Percentiles rank a stretch among this genome's conserved stretches.
These are phyloP conservation scores for Cercospora nicotianae DNA, from an alignment of 2,329 filamentous ascomycete genomes.

Conservation along the genomic window DNA sequence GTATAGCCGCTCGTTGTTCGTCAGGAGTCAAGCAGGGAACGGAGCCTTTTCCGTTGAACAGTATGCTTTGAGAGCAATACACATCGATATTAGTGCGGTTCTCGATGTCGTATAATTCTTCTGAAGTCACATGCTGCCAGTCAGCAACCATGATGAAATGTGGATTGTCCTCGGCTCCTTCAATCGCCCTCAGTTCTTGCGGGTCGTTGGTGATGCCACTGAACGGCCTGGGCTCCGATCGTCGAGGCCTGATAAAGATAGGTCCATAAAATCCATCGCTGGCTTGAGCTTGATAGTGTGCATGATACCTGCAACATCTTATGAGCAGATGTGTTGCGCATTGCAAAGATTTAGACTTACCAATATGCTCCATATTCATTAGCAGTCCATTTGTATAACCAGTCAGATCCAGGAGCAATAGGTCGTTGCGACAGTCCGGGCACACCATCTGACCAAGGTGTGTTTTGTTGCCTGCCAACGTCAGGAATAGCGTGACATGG, in stretches of 20 bases:
- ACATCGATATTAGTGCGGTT: constrained; percentile 17
- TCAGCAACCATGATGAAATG: constrained; percentile 21
- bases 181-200: constrained; percentile 7
- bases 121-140: constrained; percentile 19
- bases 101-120: constrained; percentile 6
- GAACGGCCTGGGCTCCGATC: constrained; percentile 5
- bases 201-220: constrained; percentile 11
- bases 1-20: constrained; percentile 15
- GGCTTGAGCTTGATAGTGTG: constrained; percentile 20
- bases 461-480: constrained; percentile 13
- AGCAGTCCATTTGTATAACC: constrained; percentile 23
- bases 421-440: constrained; percentile 25
- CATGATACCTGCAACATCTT: constrained; percentile 17
- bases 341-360: neutral
- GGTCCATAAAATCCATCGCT: constrained; percentile 24
- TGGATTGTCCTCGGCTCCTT: constrained; percentile 13
- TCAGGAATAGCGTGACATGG: neutral
- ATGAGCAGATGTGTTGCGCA: neutral
- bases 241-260: constrained; percentile 19
- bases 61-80: constrained; percentile 21
- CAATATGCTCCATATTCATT: constrained; percentile 21
- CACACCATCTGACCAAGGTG: constrained; percentile 29
- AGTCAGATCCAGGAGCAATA: constrained; percentile 24
- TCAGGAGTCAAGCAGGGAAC: constrained; percentile 19
- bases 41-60: constrained; percentile 23